Conservation (phyloP, 257 asterid genomes). For the Mitragyna speciosa region DNA sequence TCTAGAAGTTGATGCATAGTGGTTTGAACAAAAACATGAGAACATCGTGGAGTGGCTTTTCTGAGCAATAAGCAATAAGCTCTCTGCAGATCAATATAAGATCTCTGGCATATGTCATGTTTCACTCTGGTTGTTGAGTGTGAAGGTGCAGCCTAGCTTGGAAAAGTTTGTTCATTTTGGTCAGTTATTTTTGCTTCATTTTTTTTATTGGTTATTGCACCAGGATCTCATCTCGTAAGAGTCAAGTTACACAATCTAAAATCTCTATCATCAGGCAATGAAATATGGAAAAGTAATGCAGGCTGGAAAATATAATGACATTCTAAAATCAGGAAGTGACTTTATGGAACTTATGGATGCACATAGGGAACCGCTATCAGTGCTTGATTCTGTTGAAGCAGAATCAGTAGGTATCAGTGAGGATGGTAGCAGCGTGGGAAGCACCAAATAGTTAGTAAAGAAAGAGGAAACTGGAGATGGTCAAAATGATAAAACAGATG, state of each 20-base stretch:
- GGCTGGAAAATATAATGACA: constrained; percentile 77
- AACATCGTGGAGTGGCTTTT: background rate
- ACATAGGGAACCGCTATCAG: constrained; percentile 72
- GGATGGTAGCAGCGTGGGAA: constrained; percentile 25
- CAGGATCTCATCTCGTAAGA: background rate
- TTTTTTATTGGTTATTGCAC: background rate
- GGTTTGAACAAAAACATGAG: background rate
- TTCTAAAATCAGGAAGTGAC: constrained; percentile 64
- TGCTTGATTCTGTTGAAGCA: constrained; percentile 44
- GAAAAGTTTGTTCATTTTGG: constrained; percentile 46
- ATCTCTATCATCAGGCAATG: constrained; percentile 57
- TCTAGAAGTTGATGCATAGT: background rate
- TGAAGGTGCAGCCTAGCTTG: background rate
- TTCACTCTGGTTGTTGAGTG: background rate
- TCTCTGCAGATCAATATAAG: background rate
- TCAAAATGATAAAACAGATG: constrained; percentile 35
- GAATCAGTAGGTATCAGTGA: constrained; percentile 23
- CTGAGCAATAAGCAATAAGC: background rate
- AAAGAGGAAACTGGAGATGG: constrained; percentile 37
- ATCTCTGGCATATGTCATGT: background rate
- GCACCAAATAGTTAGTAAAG: constrained; percentile 26
- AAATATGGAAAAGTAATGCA: constrained; percentile 73
- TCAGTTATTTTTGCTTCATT: constrained; percentile 29
- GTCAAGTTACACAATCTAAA: background rate
- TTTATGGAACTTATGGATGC: constrained; percentile 94